Conservation (phyloP, 768 basidiomycete genomes). For the Lentinula sp. region DNA sequence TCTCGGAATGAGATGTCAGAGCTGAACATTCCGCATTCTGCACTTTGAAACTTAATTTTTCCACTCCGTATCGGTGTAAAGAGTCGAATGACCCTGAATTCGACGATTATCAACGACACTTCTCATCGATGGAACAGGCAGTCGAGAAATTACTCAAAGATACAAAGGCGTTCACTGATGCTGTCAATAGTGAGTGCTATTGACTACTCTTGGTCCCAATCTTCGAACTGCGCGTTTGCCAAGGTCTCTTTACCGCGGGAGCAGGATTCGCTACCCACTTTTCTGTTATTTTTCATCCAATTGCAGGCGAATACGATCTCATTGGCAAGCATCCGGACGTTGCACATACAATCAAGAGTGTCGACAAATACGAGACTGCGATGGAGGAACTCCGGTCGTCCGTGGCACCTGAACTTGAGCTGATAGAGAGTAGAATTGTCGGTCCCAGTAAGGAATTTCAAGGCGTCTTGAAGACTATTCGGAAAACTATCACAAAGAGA, state of each 20-base stretch:
- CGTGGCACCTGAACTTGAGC: constrained; percentile 85
- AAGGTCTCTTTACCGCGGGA: constrained; percentile 64
- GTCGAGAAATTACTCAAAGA: constrained; percentile 92
- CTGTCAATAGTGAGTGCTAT: constrained; percentile 57
- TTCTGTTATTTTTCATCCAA: constrained; percentile 54
- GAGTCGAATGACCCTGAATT: constrained; percentile 87
- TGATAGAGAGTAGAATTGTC: constrained; percentile 82
- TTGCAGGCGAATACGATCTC: constrained; percentile 74
- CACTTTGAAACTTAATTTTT: background rate
- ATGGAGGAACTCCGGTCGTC: constrained; percentile 81
- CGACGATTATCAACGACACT: constrained; percentile 80
- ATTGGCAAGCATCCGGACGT: constrained; percentile 73
- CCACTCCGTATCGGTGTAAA: constrained; percentile 14
- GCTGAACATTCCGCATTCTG: background rate
- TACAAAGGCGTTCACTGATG: constrained; percentile 79
- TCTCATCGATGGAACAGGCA: constrained; percentile 68
- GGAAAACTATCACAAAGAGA: constrained; percentile 93
- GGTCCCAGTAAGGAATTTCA: constrained; percentile 89
- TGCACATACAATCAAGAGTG: constrained; percentile 71
- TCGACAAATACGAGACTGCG: constrained; percentile 60
- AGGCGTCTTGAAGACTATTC: constrained; percentile 76
- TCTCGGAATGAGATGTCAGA: constrained; percentile 2
- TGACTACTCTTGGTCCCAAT: constrained; percentile 1
- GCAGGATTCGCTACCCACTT: constrained; percentile 62
- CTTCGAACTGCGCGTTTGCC: background rate